A percentile compares a stretch with the other conserved stretches of the same genome.
These are phyloP conservation scores for Fusarium albidum DNA, from an alignment of 2,329 filamentous ascomycete species.

Conservation along the genomic window DNA sequence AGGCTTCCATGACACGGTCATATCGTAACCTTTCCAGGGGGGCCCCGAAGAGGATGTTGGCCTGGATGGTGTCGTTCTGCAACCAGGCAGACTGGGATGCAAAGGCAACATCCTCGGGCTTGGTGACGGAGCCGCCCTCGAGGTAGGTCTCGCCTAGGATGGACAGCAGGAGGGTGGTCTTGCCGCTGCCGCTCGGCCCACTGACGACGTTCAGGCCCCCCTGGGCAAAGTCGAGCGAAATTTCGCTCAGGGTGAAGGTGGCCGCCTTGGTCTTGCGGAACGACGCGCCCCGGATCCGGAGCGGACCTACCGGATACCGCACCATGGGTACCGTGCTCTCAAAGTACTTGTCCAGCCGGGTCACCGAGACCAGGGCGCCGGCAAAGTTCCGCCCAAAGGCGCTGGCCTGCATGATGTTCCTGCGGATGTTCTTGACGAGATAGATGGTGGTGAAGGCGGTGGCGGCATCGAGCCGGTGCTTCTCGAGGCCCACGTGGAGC, in stretches of 20 bases:
- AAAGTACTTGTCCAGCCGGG: slow-evolving; percentile 63
- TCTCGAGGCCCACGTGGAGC: slow-evolving; percentile 57
- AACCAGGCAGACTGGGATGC: slow-evolving; percentile 66
- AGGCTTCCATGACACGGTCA: slow-evolving; percentile 62
- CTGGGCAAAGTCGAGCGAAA: slow-evolving; percentile 60
- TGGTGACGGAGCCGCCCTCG: slow-evolving; percentile 56
- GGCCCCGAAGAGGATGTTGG: slow-evolving; percentile 64
- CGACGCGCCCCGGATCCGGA: slow-evolving; percentile 55
- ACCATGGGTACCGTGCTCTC: slow-evolving; percentile 57
- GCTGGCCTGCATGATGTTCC: slow-evolving; percentile 60
- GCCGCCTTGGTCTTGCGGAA: slow-evolving; percentile 61
- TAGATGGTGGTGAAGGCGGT: slow-evolving; percentile 65
- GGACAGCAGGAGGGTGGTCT: slow-evolving; percentile 62
- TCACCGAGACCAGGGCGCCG: slow-evolving; percentile 52
- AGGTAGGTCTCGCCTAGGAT: slow-evolving; percentile 64
- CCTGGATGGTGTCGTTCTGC: slow-evolving; percentile 63
- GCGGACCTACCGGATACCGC: slow-evolving; percentile 57
- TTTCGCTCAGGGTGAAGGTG: slow-evolving; percentile 56
- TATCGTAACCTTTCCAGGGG: slow-evolving; percentile 62
- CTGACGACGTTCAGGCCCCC: slow-evolving; percentile 63
- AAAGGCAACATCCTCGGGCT: slow-evolving; percentile 62
- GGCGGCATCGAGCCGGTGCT: slow-evolving; percentile 60
- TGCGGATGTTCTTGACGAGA: slow-evolving; percentile 61
- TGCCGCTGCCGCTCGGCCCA: slow-evolving; percentile 64
- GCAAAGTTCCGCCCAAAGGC: slow-evolving; percentile 49